Evolutionary conservation across 306 rosid species (phyloP).

Genomic region (Vicia sativa): DNA sequence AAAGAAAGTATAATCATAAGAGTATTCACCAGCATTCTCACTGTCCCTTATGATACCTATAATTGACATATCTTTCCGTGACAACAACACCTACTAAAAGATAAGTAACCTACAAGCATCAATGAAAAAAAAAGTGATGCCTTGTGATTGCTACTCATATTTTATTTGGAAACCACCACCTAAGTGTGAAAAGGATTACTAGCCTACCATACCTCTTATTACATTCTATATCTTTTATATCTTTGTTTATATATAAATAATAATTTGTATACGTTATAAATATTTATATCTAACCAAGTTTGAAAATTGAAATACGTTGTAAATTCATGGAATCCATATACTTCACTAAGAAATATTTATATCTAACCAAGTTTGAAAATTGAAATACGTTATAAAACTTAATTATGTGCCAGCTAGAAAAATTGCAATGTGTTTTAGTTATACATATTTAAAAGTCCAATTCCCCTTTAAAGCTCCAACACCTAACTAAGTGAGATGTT

Average conservation of each 20-base stretch:
- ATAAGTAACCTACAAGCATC: conserved; percentile 42
- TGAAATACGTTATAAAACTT: too few species aligned
- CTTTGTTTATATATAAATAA: conserved; percentile 4
- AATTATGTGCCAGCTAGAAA: too few species aligned
- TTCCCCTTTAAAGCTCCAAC: too few species aligned
- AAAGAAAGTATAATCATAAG: too few species aligned
- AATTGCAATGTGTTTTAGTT: too few species aligned
- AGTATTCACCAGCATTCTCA: conserved; percentile 2
- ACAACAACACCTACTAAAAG: conserved; percentile 49
- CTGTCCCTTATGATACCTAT: conserved; percentile 41
- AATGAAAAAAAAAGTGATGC: conserved; percentile 42
- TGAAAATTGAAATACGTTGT: too few species aligned
- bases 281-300: too few species aligned
- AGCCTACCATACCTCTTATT: conserved; percentile 65
- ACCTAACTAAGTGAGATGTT: too few species aligned
- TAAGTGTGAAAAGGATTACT: conserved; percentile 77
- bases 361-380: too few species aligned
- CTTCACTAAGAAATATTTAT: too few species aligned
- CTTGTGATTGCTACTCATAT: conserved; percentile 55
- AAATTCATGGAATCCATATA: too few species aligned
- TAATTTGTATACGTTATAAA: conserved; percentile 38
- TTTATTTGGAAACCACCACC: conserved; percentile 70
- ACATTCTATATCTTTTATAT: conserved; percentile 44
- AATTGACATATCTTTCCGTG: conserved; percentile 56
- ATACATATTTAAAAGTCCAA: too few species aligned